Evolutionary conservation across 192 early-diverging fungal genomes (phyloP).

Genomic region (Gamsiella multidivaricata): DNA sequence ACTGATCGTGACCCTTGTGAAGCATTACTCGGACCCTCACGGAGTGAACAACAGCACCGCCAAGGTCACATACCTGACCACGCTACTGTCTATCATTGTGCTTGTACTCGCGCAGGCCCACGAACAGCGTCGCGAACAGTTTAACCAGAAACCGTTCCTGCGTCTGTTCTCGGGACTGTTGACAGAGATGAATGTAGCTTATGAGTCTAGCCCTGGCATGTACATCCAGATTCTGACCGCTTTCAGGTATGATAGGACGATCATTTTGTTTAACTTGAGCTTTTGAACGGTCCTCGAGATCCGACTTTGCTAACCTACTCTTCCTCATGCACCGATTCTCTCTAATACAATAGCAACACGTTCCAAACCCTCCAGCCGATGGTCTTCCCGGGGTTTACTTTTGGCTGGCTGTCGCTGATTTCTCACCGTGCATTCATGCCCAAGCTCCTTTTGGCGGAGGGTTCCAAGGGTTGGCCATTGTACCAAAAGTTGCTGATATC

Average conservation of each 20-base stretch:
- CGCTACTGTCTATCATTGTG: slow-evolving; percentile 89
- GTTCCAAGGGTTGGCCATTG: slow-evolving; percentile 87
- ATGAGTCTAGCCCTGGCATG: slow-evolving; percentile 72
- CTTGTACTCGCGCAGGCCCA: slow-evolving; percentile 87
- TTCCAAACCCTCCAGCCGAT: slow-evolving; percentile 87
- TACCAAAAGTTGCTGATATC: slow-evolving; percentile 86
- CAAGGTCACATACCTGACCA: slow-evolving; percentile 77
- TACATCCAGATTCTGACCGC: slow-evolving; percentile 79
- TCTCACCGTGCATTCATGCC: slow-evolving; percentile 96
- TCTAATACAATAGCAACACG: slow-evolving; percentile 65
- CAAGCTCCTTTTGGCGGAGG: slow-evolving; percentile 80
- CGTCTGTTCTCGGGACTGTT: slow-evolving; percentile 87
- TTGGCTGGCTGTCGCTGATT: slow-evolving; percentile 94
- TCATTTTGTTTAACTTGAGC: too few relatives aligned
- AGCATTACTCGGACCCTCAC: slow-evolving; percentile 74
- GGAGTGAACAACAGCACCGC: slow-evolving; percentile 64
- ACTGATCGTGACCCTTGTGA: slow-evolving; percentile 84
- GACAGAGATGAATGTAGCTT: slow-evolving; percentile 76
- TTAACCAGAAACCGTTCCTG: slow-evolving; percentile 93
- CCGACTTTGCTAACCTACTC: neutral
- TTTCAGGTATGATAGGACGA: slow-evolving; percentile 60
- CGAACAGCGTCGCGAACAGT: slow-evolving; percentile 77
- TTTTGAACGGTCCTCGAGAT: too few relatives aligned
- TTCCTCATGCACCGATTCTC: neutral
- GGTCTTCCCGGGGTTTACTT: slow-evolving; percentile 92